Base-by-base conservation (phyloP, 805 yeast species). In the Saturnispora kantuleensis region DNA sequence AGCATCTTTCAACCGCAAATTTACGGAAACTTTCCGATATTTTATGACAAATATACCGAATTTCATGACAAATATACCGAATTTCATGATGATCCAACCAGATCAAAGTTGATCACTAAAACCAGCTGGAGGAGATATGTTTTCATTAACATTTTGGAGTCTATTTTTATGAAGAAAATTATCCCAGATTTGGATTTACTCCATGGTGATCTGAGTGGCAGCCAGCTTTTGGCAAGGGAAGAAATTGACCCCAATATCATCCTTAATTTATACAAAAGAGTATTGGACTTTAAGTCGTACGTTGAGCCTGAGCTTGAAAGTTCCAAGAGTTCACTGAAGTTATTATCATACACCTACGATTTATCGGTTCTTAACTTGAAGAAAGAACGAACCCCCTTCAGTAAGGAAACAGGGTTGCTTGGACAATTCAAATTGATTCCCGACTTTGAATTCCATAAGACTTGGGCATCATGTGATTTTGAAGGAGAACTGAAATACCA, bases 11-110 rank as follows among this genome's bases (percentile, higher is more conserved):
- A 31, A 15, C 15, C 42, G 3, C 30, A 40, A 26, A n/a, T 40
- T 10, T 40, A 33, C 28, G 42, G 42, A 9, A 15, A 13, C n/a
- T 40, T 31, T 40, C 42, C 42, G 5, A 32, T 40, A 13, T 40
- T 40, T 33, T n/a, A 16, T 17, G 42, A 40, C 34, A 40, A 32
- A 34, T 40, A 26, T 13, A 26, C 21, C 12, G 37, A 40, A 28
- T 33, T 40, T 26, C 31, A 40, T 13, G 17, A 11, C 8, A 40
- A 32, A 34, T 40, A 26, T 13, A 26, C 21, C 12, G 37, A 40
- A 28, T 33, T 40, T 26, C 31, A 40, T 13, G 17, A 11, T 4
- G 15, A 40, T 12, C 18, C 13, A 13, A 17, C 7, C 10, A 32
- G 4, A 11, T 10, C 10, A 33, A 9, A 11, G 3, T n/a, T 40